Percentiles rank a stretch among this genome's conserved stretches.
These are phyloP conservation scores for Symmetrospora coprosmae DNA, from an alignment of 768 basidiomycete species.

Conservation along the genomic window DNA sequence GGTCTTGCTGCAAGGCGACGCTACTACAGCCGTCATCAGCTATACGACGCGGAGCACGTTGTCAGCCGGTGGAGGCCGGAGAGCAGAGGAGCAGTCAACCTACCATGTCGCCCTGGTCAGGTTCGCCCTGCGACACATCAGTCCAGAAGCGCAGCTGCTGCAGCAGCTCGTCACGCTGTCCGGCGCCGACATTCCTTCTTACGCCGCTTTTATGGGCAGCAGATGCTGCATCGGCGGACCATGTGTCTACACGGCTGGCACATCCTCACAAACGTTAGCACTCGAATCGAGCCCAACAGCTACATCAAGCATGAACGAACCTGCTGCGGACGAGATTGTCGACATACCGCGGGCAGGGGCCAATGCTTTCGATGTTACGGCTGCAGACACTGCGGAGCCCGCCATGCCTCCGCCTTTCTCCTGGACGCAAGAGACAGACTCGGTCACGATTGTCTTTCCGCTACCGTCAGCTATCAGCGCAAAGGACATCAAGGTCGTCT, in stretches of 20 bases:
- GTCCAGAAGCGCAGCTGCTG: background rate
- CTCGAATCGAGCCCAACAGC: too few species aligned
- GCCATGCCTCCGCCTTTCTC: conserved; percentile 67
- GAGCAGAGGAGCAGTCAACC: too few species aligned
- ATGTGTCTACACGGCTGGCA: background rate
- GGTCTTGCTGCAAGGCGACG: background rate
- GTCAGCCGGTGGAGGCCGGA: too few species aligned
- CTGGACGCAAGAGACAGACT: conserved; percentile 77
- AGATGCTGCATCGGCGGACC: background rate
- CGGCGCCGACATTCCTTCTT: background rate
- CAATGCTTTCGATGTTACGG: background rate
- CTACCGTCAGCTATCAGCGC: conserved; percentile 58
- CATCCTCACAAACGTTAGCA: too few species aligned
- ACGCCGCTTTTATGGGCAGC: background rate
- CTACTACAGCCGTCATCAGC: background rate
- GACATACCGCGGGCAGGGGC: background rate
- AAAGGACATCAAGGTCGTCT: conserved; percentile 51
- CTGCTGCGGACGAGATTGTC: background rate
- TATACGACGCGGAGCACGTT: too few species aligned
- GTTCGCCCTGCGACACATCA: background rate
- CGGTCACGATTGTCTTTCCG: conserved; percentile 67
- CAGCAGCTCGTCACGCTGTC: background rate
- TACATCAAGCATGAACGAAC: too few species aligned
- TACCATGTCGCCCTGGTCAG: background rate
- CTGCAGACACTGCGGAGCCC: conserved; percentile 2